Conservation (phyloP, 2,329 filamentous ascomycete species). For the Pseudomassariella vexata region DNA sequence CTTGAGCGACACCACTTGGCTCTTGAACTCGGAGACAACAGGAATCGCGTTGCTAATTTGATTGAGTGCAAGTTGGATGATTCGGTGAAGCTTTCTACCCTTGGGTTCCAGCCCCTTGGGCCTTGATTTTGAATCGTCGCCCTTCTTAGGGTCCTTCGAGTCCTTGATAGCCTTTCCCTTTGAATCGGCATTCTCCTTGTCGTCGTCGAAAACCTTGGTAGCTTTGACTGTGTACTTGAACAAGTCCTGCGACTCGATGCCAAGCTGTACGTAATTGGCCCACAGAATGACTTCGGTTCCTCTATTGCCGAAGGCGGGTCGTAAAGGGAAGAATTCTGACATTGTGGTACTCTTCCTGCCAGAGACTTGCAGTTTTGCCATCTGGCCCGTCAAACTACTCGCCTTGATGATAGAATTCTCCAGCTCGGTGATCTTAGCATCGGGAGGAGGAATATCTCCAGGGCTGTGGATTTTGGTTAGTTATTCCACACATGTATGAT, state of each 20-base stretch:
- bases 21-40: slow-evolving; percentile 46
- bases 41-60: slow-evolving; percentile 26
- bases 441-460: slow-evolving; percentile 16
- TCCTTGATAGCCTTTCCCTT: too few species aligned
- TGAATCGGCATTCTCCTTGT: too few species aligned
- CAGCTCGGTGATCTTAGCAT: slow-evolving; percentile 26
- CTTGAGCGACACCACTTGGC: slow-evolving; percentile 34
- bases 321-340: slow-evolving; percentile 30
- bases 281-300: slow-evolving; percentile 40
- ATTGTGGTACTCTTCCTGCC: slow-evolving; percentile 5
- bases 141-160: too few species aligned
- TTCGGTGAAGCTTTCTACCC: slow-evolving; percentile 35
- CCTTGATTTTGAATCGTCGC: slow-evolving; percentile 11
- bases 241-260: slow-evolving; percentile 28
- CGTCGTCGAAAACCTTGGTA: slow-evolving; percentile 8
- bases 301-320: slow-evolving; percentile 42
- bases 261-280: slow-evolving; percentile 49
- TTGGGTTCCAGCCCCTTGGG: slow-evolving; percentile 26
- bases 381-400: slow-evolving; percentile 25
- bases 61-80: slow-evolving; percentile 32
- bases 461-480: slow-evolving; percentile 5
- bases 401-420: slow-evolving; percentile 35
- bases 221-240: slow-evolving; percentile 42
- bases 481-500: background rate
- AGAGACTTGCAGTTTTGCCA: slow-evolving; percentile 28